phyloP scores from a whole-genome alignment of 179 eudicot species.

The Kewa caespitosa region DNA sequence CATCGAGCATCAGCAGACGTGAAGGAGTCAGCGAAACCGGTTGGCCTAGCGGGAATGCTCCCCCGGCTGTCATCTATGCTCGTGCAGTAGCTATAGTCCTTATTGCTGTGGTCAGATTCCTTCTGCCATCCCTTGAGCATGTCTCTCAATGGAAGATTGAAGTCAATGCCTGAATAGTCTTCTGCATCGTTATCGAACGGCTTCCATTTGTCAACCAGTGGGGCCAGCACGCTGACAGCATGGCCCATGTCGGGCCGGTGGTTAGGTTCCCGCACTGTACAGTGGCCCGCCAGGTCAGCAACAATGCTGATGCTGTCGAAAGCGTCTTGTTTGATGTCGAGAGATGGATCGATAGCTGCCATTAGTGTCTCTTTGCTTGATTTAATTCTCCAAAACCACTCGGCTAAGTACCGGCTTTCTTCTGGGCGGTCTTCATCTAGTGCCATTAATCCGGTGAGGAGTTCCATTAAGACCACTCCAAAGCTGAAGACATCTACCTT shows the following conservation, averaged over 20 bases:
- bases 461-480: constrained; percentile 68
- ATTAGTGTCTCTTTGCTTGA: constrained; percentile 35
- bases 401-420: constrained; percentile 55
- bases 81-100: constrained; percentile 23
- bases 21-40: constrained; percentile 59
- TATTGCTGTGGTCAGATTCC: constrained; percentile 32
- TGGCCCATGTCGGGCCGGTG: constrained; percentile 71
- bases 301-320: constrained; percentile 39
- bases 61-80: constrained; percentile 48
- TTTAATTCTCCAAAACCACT: constrained; percentile 62
- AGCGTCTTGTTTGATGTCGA: constrained; percentile 32
- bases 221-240: constrained; percentile 48
- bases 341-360: constrained; percentile 47
- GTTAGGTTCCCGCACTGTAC: constrained; percentile 59
- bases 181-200: constrained; percentile 43
- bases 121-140: constrained; percentile 52
- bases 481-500: constrained; percentile 67
- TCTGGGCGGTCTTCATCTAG: constrained; percentile 60
- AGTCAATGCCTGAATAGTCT: constrained; percentile 38
- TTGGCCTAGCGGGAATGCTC: constrained; percentile 64
- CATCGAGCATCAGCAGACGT: constrained; percentile 58
- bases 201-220: constrained; percentile 54
- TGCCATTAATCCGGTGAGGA: constrained; percentile 57
- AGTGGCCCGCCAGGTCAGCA: constrained; percentile 61
- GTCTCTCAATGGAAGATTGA: constrained; percentile 34